Conservation (phyloP, 2,329 filamentous ascomycete genomes). For the Neonectria faginata region DNA sequence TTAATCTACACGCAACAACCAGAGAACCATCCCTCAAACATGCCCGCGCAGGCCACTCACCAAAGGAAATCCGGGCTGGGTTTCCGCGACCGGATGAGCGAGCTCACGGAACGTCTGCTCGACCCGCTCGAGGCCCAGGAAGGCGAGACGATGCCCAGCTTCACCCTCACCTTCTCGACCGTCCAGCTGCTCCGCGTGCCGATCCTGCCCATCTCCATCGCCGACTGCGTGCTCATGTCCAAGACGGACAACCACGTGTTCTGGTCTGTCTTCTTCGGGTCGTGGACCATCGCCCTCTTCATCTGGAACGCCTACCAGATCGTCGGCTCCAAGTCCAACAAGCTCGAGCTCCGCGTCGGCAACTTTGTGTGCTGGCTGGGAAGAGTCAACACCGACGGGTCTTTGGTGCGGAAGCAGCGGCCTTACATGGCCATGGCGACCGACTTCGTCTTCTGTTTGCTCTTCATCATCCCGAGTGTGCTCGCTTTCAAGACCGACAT, state of each 20-base stretch:
- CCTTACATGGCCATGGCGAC: constrained; percentile 31
- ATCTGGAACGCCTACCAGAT: constrained; percentile 32
- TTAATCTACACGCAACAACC: not conserved
- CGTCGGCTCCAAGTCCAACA: constrained; percentile 24
- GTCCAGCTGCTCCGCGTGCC: constrained; percentile 32
- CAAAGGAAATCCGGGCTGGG: not conserved
- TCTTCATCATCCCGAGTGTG: constrained; percentile 37
- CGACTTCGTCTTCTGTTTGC: constrained; percentile 34
- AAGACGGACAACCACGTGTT: not conserved
- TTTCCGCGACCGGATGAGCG: constrained; percentile 30
- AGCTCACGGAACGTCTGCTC: constrained; percentile 33
- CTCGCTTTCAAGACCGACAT: constrained; percentile 21
- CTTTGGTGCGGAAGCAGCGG: constrained; percentile 4
- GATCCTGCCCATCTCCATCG: constrained; percentile 32
- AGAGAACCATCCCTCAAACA: not conserved
- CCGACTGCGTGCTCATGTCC: constrained; percentile 31
- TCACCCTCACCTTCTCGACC: constrained; percentile 34
- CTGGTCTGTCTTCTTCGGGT: constrained; percentile 27
- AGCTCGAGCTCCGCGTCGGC: constrained; percentile 42
- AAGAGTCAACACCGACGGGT: constrained; percentile 7
- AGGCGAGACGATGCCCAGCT: constrained; percentile 19
- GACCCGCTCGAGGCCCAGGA: constrained; percentile 29
- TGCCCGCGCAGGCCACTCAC: not conserved
- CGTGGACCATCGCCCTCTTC: constrained; percentile 26
- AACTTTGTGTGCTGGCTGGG: constrained; percentile 38